Base-by-base conservation (phyloP, 768 basidiomycete genomes). In the Termitomyces sp. region DNA sequence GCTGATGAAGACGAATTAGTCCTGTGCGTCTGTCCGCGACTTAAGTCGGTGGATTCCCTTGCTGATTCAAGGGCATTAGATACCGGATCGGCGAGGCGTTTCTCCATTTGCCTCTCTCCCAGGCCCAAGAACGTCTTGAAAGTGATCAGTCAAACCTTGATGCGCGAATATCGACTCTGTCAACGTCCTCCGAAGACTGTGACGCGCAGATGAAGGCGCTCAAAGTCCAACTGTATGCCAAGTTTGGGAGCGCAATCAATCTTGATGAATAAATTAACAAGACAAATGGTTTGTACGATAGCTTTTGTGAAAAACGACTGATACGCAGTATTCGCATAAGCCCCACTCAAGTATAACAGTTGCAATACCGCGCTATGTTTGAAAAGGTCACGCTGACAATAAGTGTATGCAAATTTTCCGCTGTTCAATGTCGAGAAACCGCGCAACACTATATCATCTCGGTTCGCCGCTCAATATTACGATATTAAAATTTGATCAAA, bases 211-310 rank as follows among this genome's bases (percentile, higher is more conserved):
- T 94, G 91, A 88, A 89, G 68, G 82, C 82, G 54, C 83, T 94
- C 47, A 95, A 95, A 70, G 80, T 89, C 44, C 69, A 77, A 0
- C 69, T 95, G 56, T 97, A 97, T 68, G 91, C 91, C 30, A 95
- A 95, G 73, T 98, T 98, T 69, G 95, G 95, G 20, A 84, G 81
- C 44, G 89, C 94, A 41, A 96, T 96, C 73, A 97, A 97, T 71
- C 82, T 97, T 49, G 94, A 96, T 70, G 91, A 91, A 68, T 89
- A 71, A 54, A n/a, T 47, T 12, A 49, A 10, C 5, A 32, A 18
- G 26, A 7, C 8, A 30, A 32, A 13, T 33, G 26, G 8, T 16
- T 32, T 50, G 32, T 43, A 50, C 47, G 48, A 55, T 30, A 53
- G 52, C 38, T 38, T 38, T 20, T 1, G 8, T 12, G 28, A 32